Conservation (phyloP, 805 yeast genomes). For the Alloascoidea hylecoeti region DNA sequence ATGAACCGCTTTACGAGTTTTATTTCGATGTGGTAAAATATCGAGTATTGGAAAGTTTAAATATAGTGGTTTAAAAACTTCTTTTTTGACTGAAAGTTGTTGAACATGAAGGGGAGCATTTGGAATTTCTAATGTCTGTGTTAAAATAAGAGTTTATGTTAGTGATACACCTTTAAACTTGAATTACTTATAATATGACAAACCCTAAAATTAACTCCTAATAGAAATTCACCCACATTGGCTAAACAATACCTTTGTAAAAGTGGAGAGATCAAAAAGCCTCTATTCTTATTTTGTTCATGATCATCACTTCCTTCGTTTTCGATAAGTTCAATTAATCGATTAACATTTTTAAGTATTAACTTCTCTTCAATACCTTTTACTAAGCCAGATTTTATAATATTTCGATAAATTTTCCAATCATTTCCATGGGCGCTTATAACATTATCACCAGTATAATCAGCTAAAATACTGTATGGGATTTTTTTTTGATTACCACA, state of each 20-base stretch:
- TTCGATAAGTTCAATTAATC: not conserved
- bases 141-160: too few relatives aligned
- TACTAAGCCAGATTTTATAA: slow-evolving; percentile 30
- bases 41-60: slow-evolving; percentile 44
- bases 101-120: slow-evolving; percentile 21
- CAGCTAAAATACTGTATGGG: slow-evolving; percentile 36
- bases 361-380: slow-evolving; percentile 25
- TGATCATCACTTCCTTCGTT: not conserved
- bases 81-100: slow-evolving; percentile 29
- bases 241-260: slow-evolving; percentile 33
- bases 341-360: not conserved
- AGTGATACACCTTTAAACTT: too few relatives aligned
- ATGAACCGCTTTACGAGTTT: too few relatives aligned
- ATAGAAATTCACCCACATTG: slow-evolving; percentile 32
- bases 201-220: slow-evolving; percentile 30
- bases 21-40: slow-evolving; percentile 26
- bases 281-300: slow-evolving; percentile 10
- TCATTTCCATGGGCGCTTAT: slow-evolving; percentile 40
- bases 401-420: slow-evolving; percentile 34
- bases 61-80: slow-evolving; percentile 39
- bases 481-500: slow-evolving; percentile 48
- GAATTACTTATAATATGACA: too few relatives aligned
- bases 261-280: slow-evolving; percentile 24
- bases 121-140: slow-evolving; percentile 19
- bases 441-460: slow-evolving; percentile 45